Evolutionary conservation across 495 filamentous ascomycete species (phyloP).

Genomic region (Chaetomium cochliodes): DNA sequence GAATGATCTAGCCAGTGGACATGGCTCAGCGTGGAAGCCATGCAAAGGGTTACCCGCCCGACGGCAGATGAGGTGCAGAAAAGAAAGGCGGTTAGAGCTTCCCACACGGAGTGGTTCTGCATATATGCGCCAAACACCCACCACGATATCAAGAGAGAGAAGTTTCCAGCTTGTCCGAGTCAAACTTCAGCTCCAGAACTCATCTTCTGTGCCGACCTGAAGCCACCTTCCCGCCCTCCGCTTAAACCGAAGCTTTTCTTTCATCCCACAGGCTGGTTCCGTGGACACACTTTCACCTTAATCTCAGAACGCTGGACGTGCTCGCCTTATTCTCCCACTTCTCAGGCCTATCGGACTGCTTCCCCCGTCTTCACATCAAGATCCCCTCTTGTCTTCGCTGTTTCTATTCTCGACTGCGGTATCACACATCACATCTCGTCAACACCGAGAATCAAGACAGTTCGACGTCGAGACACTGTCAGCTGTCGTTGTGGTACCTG

Average conservation of each 20-base stretch:
- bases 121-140: conserved; percentile 14
- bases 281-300: conserved; percentile 7
- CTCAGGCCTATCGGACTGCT: neutral
- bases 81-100: neutral
- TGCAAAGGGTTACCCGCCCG: conserved; percentile 21
- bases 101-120: neutral
- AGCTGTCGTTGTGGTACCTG: conserved; percentile 27
- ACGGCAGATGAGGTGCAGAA: neutral
- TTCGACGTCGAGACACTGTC: conserved; percentile 8
- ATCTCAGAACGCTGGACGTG: neutral
- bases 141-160: neutral
- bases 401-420: conserved; percentile 9
- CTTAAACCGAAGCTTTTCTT: neutral
- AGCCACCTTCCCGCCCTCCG: too few species aligned
- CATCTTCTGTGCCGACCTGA: neutral
- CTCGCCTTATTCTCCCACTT: neutral
- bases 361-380: neutral
- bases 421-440: conserved; percentile 9
- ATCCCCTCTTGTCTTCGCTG: too few species aligned
- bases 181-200: neutral
- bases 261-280: conserved; percentile 18
- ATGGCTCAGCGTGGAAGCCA: conserved; percentile 8
- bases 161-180: neutral
- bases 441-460: conserved; percentile 10
- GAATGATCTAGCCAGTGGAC: conserved; percentile 9